These are phyloP conservation scores for Capniomyces stellatus DNA, from an alignment of 371 early-diverging fungal species.

Conservation along the genomic window DNA sequence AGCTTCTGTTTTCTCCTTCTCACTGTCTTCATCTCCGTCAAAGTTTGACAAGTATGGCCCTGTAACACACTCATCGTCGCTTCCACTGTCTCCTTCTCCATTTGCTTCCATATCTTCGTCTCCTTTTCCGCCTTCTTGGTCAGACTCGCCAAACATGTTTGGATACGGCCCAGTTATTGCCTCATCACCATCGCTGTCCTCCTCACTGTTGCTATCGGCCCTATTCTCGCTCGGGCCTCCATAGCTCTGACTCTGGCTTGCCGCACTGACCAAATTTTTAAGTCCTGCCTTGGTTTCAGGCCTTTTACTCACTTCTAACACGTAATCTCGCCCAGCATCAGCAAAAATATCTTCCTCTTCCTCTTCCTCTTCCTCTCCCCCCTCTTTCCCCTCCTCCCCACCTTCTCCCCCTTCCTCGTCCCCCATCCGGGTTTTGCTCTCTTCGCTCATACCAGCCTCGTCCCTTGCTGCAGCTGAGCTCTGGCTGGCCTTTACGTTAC, in stretches of 20 bases:
- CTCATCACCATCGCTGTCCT: background rate
- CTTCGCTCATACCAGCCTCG: no score
- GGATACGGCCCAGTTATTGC: slow-evolving; percentile 5
- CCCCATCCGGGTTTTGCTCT: background rate
- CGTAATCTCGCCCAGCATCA: slow-evolving; percentile 65
- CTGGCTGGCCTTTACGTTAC: no score
- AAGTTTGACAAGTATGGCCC: background rate
- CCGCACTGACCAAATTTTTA: no score
- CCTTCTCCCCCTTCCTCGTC: slow-evolving; percentile 19
- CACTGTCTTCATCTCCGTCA: background rate
- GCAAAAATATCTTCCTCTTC: slow-evolving; percentile 74
- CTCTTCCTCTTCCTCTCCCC: slow-evolving; percentile 21
- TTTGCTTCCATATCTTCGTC: background rate
- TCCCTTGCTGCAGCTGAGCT: no score
- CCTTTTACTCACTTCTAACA: slow-evolving; percentile 1
- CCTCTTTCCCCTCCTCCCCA: slow-evolving; percentile 13
- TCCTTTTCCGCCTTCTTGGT: background rate
- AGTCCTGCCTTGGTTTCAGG: background rate
- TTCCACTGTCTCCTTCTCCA: background rate
- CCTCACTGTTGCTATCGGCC: no score
- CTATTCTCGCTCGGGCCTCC: no score
- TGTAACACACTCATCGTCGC: background rate
- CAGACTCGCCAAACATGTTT: background rate
- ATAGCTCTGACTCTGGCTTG: no score
- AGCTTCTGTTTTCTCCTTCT: background rate